Base-by-base conservation (phyloP, 2,329 filamentous ascomycete species). In the Pochonia chlamydosporia region DNA sequence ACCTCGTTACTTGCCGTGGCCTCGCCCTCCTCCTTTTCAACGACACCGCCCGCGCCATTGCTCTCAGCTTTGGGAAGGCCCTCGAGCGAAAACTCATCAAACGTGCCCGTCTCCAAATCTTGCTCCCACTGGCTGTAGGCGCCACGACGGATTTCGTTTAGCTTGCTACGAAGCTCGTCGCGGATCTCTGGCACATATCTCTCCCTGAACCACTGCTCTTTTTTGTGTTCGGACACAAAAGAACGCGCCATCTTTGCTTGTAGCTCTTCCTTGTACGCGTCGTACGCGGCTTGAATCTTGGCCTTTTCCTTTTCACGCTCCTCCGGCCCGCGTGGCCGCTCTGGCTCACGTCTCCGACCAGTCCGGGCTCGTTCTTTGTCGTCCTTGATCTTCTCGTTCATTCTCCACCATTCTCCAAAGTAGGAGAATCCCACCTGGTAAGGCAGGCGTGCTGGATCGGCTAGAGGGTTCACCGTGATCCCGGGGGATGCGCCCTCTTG, bases 171-270 rank as follows among this genome's bases (percentile, higher is more conserved):
- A 59, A 96, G 81, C 2, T 79, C 76, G 54, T 91, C 84, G 44
- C 88, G 78, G 46, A 92, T 82, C 56, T 93, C 89, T 1, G 89
- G 81, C 25, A 95, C 84, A 59, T 99, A 99, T 63, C 89, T 84
- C 68, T 99, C 93, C 57, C 85, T 89, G 71, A 99, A 99, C 93
- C 93, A 99, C 63, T 99, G 92, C 65, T 99, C 93, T 37, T 84
- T 83, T 64, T 95, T 96, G 68, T 99, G 93, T 57, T 90, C 86
- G 43, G 85, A 81, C 36, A 99, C 93, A 63, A 99, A 99, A 1
- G 80, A 75, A 54, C 90, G 84, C 1, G 93, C 91, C 85, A 96
- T 92, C 63, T 83, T 85, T 4, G 77, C 81, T 58, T 85, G 82
- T 2, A 86, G 69, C 30, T 85, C 81, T 59, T 85, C 82, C 56